These are phyloP conservation scores for Suillus tomentosus DNA, from an alignment of 768 basidiomycete species.

Conservation along the genomic window DNA sequence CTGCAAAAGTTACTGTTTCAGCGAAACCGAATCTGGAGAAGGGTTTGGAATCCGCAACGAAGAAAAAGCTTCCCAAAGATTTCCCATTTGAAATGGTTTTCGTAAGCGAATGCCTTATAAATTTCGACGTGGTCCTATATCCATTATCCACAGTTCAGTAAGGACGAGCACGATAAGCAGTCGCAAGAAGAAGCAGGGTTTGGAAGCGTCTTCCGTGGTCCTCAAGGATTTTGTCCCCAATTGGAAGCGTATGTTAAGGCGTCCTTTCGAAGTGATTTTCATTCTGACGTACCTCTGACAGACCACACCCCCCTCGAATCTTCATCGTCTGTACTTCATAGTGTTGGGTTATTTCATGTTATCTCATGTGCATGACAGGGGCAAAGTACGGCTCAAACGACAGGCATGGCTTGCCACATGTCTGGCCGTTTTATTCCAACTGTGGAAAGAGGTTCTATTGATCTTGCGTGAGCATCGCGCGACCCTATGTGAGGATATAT, in stretches of 20 bases:
- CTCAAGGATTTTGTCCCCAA: constrained; percentile 77
- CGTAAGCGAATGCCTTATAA: constrained; percentile 41
- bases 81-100: constrained; percentile 82
- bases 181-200: constrained; percentile 63
- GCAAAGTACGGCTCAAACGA: constrained; percentile 89
- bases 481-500: constrained; percentile 6
- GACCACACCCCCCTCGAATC: constrained; percentile 52
- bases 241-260: constrained; percentile 59
- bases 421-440: constrained; percentile 88
- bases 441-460: constrained; percentile 89
- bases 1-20: constrained; percentile 47
- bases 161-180: constrained; percentile 72
- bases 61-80: constrained; percentile 80
- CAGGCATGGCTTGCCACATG: constrained; percentile 65
- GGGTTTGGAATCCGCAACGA: constrained; percentile 83
- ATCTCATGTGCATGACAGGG: constrained; percentile 48
- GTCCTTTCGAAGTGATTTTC: not conserved
- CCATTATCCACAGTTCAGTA: constrained; percentile 54
- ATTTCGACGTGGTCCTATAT: not conserved
- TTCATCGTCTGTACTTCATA: constrained; percentile 60
- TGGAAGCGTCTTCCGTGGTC: constrained; percentile 64
- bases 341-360: not conserved
- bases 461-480: constrained; percentile 60
- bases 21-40: constrained; percentile 58
- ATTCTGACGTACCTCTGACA: constrained; percentile 40